Conservation (phyloP, 2,329 filamentous ascomycete species). For the Fusarium floridanum region DNA sequence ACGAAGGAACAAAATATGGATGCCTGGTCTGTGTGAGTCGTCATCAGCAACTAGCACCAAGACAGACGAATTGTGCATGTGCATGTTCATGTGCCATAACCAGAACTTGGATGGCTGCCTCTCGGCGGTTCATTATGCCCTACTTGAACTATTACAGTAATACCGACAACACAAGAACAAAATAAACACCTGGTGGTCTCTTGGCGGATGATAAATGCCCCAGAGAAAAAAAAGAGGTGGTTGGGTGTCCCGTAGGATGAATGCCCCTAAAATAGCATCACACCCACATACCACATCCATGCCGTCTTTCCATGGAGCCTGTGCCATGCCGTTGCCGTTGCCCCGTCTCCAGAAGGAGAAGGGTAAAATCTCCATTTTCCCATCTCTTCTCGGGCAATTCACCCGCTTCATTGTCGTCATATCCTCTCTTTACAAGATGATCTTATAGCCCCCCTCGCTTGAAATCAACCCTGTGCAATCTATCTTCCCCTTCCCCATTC, state of each 20-base stretch:
- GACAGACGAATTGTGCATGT: not conserved
- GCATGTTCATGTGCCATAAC: constrained; percentile 2
- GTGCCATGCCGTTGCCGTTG: constrained; percentile 13
- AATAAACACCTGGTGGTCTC: not conserved
- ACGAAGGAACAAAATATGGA: not conserved
- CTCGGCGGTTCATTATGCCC: constrained; percentile 4
- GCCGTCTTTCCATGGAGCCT: not conserved
- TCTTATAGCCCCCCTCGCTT: constrained; percentile 28
- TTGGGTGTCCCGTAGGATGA: constrained; percentile 20
- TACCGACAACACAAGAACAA: not conserved
- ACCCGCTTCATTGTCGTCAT: constrained; percentile 35
- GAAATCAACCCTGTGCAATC: constrained; percentile 15
- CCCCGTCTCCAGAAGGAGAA: constrained; percentile 16
- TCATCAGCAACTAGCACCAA: constrained; percentile 26
- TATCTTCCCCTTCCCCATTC: constrained; percentile 4
- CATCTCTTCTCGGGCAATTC: constrained; percentile 8
- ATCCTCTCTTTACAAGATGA: constrained; percentile 20
- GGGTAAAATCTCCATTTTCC: constrained; percentile 4
- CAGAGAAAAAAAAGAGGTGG: constrained; percentile 5
- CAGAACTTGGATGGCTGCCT: constrained; percentile 11
- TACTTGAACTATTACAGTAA: not conserved
- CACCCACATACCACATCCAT: constrained; percentile 9
- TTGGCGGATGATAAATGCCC: not conserved
- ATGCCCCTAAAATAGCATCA: constrained; percentile 35
- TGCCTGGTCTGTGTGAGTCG: constrained; percentile 23